Conservation (phyloP, 2,329 filamentous ascomycete species). For the Neofusicoccum parvum region DNA sequence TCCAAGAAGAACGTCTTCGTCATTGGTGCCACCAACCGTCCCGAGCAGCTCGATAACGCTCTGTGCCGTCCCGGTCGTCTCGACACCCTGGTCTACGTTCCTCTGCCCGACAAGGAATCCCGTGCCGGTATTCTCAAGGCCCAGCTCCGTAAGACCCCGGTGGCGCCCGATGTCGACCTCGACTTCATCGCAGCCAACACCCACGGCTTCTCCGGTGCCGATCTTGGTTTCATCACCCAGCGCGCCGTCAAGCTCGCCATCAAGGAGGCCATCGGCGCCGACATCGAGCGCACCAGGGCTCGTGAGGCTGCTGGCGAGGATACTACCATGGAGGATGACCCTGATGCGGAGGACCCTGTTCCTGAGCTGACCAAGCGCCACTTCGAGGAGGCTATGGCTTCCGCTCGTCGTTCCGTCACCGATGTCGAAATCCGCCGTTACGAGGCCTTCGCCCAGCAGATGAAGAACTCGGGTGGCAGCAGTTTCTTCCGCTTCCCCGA, state of each 20-base stretch:
- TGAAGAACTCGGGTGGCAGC: conserved; percentile 96
- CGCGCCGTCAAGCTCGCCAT: conserved; percentile 99
- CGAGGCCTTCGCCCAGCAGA: conserved; percentile 96
- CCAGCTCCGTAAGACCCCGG: conserved; percentile 97
- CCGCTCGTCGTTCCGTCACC: conserved; percentile 87
- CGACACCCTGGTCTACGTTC: conserved; percentile 97
- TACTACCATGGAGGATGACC: conserved; percentile 74
- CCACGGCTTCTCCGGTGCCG: conserved; percentile 98
- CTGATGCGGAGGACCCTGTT: conserved; percentile 83
- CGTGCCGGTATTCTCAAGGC: conserved; percentile 90
- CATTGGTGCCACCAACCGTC: conserved; percentile 97
- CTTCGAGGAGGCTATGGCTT: conserved; percentile 98
- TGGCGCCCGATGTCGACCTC: conserved; percentile 83
- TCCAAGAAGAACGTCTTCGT: conserved; percentile 99
- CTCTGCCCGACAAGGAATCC: conserved; percentile 87
- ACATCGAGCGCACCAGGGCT: conserved; percentile 89
- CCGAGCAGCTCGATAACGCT: conserved; percentile 96
- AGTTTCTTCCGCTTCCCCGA: conserved; percentile 96
- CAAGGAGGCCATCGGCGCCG: conserved; percentile 87
- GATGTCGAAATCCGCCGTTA: conserved; percentile 98
- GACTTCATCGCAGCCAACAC: conserved; percentile 94
- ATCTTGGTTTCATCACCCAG: conserved; percentile 98
- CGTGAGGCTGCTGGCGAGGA: conserved; percentile 83
- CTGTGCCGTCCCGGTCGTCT: conserved; percentile 98
- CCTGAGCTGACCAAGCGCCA: conserved; percentile 94